Evolutionary conservation across 352 stramenopile species (phyloP), one percentile per base, ranked within the genome.

Genomic region (Pilasporangium apinafurcum): DNA sequence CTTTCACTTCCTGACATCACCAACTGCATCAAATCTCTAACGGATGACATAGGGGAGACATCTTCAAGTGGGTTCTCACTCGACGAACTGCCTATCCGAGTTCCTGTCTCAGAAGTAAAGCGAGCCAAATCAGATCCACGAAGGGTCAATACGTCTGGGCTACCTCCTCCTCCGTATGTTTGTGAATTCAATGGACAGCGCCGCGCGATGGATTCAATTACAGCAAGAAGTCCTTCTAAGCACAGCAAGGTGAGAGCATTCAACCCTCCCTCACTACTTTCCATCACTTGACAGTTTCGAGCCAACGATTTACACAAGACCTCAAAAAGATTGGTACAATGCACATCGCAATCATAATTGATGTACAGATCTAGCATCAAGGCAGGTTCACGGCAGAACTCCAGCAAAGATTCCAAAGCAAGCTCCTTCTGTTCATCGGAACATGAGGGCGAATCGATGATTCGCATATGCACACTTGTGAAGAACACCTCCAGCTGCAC

Each of bases 401-500:
- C 96, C 3, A 99, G 66, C 21, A 99, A 61, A 20, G 76, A 96
- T 69, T 99, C 97, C 26, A 93, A 56, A 28, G 82, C 82, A 14
- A 93, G 55, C 33, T 94, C 82, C 29, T 94, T 94, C 46, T 94
- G 82, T 26, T 94, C 82, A 44, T 89, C 44, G 4, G 77, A 82
- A 44, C 74, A 86, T 17, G 77, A 90, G n/a, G 72, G 77, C 22
- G 68, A 85, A 63, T 93, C 74, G 76, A 89, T 86, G 32, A 98
- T 96, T 26, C 93, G 74, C 65, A 99, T 87, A 68, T 99, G 96
- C 17, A 99, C 93, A 37, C 79, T 97, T 14, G 92, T 98, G 52
- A 99, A 93, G 56, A 99, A 99, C 0, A 99, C 94, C 65, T 99
- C 97, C 29, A 99, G 79, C 56, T 98, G 96, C 16, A 99, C 90